phyloP scores from a whole-genome alignment of 192 early-diverging fungal genomes.

The Umbelopsis isabellina region DNA sequence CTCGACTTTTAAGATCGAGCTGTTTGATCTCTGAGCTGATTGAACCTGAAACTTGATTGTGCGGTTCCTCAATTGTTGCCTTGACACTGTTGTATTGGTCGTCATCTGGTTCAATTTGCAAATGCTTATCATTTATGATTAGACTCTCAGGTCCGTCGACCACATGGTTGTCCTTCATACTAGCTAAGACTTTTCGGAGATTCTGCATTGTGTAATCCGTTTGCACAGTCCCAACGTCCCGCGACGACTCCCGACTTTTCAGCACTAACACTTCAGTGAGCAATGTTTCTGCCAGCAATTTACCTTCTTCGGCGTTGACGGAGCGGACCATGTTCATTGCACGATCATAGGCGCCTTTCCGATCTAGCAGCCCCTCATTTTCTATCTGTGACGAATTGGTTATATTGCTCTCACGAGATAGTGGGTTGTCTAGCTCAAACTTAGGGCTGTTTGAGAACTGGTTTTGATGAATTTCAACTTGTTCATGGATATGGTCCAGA shows the following conservation, averaged over 20 bases:
- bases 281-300: background rate
- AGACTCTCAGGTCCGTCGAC: background rate
- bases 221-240: background rate
- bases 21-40: too few relatives aligned
- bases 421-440: background rate
- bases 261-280: background rate
- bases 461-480: background rate
- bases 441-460: background rate
- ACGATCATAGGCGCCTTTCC: constrained; percentile 9
- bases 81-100: too few relatives aligned
- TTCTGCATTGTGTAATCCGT: constrained; percentile 14
- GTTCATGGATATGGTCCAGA: background rate
- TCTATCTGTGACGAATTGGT: background rate
- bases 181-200: background rate
- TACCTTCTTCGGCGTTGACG: constrained; percentile 1
- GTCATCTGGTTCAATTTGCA: too few relatives aligned
- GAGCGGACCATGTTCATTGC: constrained; percentile 6
- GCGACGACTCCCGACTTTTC: background rate
- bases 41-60: too few relatives aligned
- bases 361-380: background rate
- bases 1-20: too few relatives aligned
- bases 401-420: background rate
- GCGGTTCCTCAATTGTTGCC: too few relatives aligned
- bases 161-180: background rate
- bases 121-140: too few relatives aligned